Conservation (phyloP, 345 rosid genomes). For the Linum trigynum region DNA sequence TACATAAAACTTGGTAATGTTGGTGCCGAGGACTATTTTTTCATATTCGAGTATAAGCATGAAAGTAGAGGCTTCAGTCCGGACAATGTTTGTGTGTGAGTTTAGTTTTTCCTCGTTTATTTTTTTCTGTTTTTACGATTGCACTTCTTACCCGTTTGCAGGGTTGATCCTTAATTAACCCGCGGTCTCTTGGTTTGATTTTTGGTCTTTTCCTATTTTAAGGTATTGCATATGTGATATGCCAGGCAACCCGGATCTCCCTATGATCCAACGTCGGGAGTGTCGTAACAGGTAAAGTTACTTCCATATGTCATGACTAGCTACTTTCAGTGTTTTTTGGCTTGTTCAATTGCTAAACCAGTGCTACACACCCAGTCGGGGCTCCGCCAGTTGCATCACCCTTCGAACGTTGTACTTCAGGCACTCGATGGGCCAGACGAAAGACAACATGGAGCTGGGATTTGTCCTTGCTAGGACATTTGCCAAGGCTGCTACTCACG, state of each 20-base stretch:
- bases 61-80: slow-evolving; percentile 73
- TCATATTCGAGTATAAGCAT: slow-evolving; percentile 77
- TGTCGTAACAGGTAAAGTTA: slow-evolving; percentile 76
- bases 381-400: no score
- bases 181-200: background rate
- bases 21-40: no score
- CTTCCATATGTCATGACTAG: background rate
- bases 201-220: slow-evolving; percentile 17
- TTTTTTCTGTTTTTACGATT: background rate
- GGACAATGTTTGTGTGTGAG: slow-evolving; percentile 86
- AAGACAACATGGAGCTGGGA: no score
- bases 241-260: slow-evolving; percentile 88
- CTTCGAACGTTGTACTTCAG: no score
- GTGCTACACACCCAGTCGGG: no score
- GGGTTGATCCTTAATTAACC: no score
- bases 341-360: background rate
- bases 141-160: background rate
- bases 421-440: no score
- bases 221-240: slow-evolving; percentile 91
- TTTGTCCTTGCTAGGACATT: no score
- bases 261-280: slow-evolving; percentile 83
- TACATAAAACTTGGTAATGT: slow-evolving; percentile 70
- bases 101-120: slow-evolving; percentile 15
- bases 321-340: background rate
- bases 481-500: no score